phyloP scores from a whole-genome alignment of 139 green algal genomes.

The Chlorella sp. region DNA sequence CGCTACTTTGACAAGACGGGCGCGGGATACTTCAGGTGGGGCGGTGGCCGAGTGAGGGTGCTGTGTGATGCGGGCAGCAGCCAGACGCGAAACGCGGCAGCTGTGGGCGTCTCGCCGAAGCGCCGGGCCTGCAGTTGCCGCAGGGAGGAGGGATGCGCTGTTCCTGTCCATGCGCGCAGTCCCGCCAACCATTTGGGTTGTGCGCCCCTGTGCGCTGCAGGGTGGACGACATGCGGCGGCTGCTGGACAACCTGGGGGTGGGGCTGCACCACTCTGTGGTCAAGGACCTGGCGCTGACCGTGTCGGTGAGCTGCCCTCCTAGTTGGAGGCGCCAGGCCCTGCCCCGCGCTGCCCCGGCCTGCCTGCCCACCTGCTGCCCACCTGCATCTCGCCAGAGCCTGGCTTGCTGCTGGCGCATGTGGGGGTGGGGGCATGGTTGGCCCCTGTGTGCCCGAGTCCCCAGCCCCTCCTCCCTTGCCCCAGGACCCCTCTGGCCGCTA shows the following conservation, averaged over 20 bases:
- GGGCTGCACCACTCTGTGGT: conserved; percentile 51
- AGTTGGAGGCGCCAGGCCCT: neutral
- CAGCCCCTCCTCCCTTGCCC: neutral
- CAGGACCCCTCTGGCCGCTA: conserved; percentile 13
- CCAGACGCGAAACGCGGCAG: no score
- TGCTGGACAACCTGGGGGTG: conserved; percentile 62
- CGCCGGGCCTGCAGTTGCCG: no score
- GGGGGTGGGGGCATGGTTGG: no score
- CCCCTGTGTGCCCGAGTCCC: no score
- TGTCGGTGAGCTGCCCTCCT: conserved; percentile 12
- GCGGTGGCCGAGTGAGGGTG: no score
- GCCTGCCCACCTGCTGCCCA: neutral
- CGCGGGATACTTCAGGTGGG: conserved; percentile 38
- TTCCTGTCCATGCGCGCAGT: no score
- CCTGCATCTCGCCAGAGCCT: neutral
- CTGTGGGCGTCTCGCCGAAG: no score
- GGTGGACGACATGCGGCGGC: conserved; percentile 66
- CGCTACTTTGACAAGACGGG: conserved; percentile 50
- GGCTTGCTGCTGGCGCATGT: no score
- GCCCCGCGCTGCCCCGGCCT: neutral
- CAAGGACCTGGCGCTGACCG: conserved; percentile 31
- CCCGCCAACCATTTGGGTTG: neutral
- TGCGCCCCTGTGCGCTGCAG: conserved; percentile 2
- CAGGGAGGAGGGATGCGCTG: no score
- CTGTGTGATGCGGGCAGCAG: no score